Evolutionary conservation across 768 basidiomycete genomes (phyloP), one percentile per base, ranked within the genome.

Genomic region (Phaffia australis): DNA sequence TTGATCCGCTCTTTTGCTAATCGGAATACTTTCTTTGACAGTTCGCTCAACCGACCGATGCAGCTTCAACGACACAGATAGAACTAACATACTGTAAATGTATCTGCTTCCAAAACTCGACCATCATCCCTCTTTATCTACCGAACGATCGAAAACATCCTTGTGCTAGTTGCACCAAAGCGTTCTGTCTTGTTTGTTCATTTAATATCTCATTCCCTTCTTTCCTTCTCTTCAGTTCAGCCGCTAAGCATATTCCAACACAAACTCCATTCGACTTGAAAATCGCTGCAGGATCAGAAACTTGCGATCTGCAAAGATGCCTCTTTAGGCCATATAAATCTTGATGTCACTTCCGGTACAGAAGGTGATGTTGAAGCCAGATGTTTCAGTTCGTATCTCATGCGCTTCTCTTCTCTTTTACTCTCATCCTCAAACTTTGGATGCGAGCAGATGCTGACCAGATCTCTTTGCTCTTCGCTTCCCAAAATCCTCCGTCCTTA

Each of bases 331-430:
- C 21, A 60, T 47, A 47, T 35, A 30, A 84, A 95, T 76, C 88
- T 88, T 30, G 92, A 95, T 76, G 91, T 88, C 21, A 89, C 87
- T 16, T 93, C 90, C 6, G 92, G 92, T 46, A 92, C 88, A 74
- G 92, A 94, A 76, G 92, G 92, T 19, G 90, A 94, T 76, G 89
- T 95, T 27, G 90, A 93, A 79, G 90, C 91, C 65, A 81, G 91
- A 75, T 95, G 92, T 81, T 94, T 94, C 79, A 89, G 91, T 94
- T 77, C 73, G 90, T 81, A 63, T 69, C 14, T 2, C 57, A 6
- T 23, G 19, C 18, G 19, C 11, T 35, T 35, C 47, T 59, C 18
- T 27, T 30, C 25, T 23, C n/a, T n/a, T n/a, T n/a, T n/a, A n/a
- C n/a, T n/a, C n/a, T n/a, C n/a, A n/a, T 25, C 16, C 7, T 18